phyloP scores from a whole-genome alignment of 1,284 basidiomycete genomes.

The Chalciporus sp. region DNA sequence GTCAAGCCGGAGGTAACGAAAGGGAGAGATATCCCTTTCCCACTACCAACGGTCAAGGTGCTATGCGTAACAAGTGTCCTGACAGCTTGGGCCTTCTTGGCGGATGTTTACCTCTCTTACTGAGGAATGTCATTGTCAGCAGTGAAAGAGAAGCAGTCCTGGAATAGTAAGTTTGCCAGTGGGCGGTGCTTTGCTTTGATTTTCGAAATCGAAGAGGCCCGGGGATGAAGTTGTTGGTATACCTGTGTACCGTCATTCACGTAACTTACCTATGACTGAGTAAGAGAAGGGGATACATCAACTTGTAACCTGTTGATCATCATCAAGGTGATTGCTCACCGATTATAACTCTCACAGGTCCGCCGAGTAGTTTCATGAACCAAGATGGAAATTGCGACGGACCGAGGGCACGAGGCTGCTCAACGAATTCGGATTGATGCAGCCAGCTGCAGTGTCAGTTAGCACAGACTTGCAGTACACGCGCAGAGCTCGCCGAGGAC shows the following conservation, averaged over 20 bases:
- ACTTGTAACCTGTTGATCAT: background rate
- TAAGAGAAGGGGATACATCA: too few species aligned
- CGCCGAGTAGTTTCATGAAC: background rate
- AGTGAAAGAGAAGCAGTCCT: background rate
- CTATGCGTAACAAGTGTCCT: background rate
- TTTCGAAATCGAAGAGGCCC: background rate
- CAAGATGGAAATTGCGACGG: constrained; percentile 21
- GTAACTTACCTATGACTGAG: too few species aligned
- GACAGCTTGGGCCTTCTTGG: background rate
- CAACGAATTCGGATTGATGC: constrained; percentile 5
- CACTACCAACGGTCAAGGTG: background rate
- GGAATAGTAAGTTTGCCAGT: background rate
- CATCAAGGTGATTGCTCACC: background rate
- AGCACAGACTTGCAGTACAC: background rate
- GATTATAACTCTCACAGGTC: background rate
- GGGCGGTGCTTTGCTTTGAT: background rate
- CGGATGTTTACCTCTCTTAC: background rate
- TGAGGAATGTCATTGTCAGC: background rate
- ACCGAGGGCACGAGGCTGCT: constrained; percentile 22
- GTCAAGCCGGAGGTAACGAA: background rate
- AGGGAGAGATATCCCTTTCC: background rate
- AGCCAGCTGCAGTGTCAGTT: background rate
- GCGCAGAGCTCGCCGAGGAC: background rate
- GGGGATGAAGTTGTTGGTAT: background rate
- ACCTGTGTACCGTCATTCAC: too few species aligned